A percentile compares a stretch with the other conserved stretches of the same genome.
These are phyloP conservation scores for Pyrenochaeta sp. DNA, from an alignment of 2,329 filamentous ascomycete genomes.

Conservation along the genomic window DNA sequence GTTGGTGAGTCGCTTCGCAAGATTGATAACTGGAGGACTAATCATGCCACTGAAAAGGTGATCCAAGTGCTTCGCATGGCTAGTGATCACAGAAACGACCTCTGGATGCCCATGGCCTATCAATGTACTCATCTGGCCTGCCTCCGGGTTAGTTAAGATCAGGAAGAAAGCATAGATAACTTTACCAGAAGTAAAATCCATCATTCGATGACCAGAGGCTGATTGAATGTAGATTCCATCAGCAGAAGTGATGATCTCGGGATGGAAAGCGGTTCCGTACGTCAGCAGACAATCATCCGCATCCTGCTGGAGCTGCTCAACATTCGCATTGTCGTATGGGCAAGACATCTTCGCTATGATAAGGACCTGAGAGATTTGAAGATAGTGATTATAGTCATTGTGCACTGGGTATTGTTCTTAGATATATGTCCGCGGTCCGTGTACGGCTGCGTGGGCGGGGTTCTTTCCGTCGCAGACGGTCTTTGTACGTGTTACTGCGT, in stretches of 20 bases:
- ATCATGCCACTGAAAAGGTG: slow-evolving; percentile 49
- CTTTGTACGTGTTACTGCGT: neutral
- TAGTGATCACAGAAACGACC: slow-evolving; percentile 39
- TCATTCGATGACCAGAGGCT: slow-evolving; percentile 39
- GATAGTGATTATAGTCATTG: neutral
- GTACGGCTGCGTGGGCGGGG: neutral
- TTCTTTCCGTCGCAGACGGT: neutral
- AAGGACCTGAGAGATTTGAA: neutral
- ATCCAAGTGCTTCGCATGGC: slow-evolving; percentile 39
- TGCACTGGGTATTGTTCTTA: neutral
- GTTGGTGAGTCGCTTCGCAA: slow-evolving; percentile 39
- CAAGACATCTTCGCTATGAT: slow-evolving; percentile 16
- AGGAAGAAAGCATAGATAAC: no score
- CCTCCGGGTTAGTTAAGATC: no score
- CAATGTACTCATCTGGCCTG: slow-evolving; percentile 33
- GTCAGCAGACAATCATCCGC: slow-evolving; percentile 30
- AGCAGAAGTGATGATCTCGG: slow-evolving; percentile 40
- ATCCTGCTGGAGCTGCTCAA: slow-evolving; percentile 29
- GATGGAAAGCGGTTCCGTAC: slow-evolving; percentile 36
- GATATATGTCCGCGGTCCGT: neutral
- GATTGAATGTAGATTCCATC: slow-evolving; percentile 42
- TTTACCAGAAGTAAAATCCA: slow-evolving; percentile 34
- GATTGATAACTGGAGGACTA: slow-evolving; percentile 42
- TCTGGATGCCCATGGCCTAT: slow-evolving; percentile 45
- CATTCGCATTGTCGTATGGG: slow-evolving; percentile 22